Evolutionary conservation across 108 stramenopile genomes (phyloP).

Genomic region (Epipyxis sp.): DNA sequence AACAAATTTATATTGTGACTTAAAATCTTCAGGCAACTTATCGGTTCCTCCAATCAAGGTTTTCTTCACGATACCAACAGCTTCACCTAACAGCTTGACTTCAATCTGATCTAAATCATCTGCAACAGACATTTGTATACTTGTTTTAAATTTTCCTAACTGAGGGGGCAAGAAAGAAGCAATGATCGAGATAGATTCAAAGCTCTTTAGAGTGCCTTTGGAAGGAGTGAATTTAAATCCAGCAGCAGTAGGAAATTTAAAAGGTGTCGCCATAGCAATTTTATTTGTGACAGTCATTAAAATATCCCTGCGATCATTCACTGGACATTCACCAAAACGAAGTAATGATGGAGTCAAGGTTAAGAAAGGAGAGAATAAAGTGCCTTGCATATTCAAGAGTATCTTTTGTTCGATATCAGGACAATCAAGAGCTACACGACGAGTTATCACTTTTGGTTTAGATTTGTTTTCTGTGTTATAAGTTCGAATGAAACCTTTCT

Average conservation of each 20-base stretch:
- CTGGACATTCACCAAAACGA: slow-evolving; percentile 1
- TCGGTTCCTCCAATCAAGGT: neutral
- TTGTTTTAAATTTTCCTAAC: slow-evolving; percentile 27
- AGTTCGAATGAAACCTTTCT: slow-evolving; percentile 25
- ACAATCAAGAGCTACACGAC: neutral
- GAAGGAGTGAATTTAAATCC: neutral
- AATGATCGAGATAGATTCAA: slow-evolving; percentile 11
- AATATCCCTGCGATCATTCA: slow-evolving; percentile 6
- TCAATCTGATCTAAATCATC: neutral
- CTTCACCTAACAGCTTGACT: slow-evolving; percentile 4
- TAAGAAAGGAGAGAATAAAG: neutral
- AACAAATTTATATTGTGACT: slow-evolving; percentile 26
- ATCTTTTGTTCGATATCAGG: slow-evolving; percentile 9
- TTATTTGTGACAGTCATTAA: slow-evolving; percentile 25
- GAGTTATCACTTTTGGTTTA: neutral
- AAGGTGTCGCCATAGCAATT: neutral
- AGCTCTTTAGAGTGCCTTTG: neutral
- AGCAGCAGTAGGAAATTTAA: neutral
- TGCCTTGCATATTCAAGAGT: neutral
- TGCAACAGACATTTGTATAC: neutral
- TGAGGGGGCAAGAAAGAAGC: slow-evolving; percentile 25
- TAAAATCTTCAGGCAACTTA: neutral
- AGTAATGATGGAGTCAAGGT: neutral
- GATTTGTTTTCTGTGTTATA: neutral
- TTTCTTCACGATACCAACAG: neutral